Evolutionary conservation across 129 eudicot species (phyloP).

Genomic region (Pseudognaphalium luteoalbum): DNA sequence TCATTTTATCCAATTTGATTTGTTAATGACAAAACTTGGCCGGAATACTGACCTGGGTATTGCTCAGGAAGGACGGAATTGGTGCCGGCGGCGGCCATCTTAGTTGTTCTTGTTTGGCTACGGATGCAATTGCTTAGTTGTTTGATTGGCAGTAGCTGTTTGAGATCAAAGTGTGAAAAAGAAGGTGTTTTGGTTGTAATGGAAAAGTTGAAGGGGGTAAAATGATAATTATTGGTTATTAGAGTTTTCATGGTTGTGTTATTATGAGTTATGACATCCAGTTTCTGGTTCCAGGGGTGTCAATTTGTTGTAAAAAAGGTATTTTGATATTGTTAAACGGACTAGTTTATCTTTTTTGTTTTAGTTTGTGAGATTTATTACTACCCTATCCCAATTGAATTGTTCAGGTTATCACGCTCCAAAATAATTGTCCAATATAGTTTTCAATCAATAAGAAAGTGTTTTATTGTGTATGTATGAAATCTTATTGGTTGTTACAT

Average conservation of each 20-base stretch:
- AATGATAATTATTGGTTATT: constrained; percentile 16
- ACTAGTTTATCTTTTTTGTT: too few species aligned
- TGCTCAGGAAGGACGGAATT: constrained; percentile 18
- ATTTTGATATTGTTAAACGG: too few species aligned
- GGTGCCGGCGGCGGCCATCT: constrained; percentile 27
- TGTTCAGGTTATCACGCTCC: too few species aligned
- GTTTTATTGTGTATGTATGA: too few species aligned
- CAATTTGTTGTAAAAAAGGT: too few species aligned
- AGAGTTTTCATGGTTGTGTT: constrained; percentile 16
- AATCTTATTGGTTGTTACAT: too few species aligned
- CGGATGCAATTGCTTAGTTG: constrained; percentile 9
- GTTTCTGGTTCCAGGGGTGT: too few species aligned
- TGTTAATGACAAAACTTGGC: background rate
- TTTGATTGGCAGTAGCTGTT: constrained; percentile 7
- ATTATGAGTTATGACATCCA: too few species aligned
- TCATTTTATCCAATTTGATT: background rate
- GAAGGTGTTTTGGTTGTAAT: constrained; percentile 4
- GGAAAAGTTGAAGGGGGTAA: constrained; percentile 20
- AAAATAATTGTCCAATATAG: too few species aligned
- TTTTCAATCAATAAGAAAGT: too few species aligned
- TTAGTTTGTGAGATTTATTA: too few species aligned
- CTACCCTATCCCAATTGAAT: too few species aligned
- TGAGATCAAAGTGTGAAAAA: constrained; percentile 14
- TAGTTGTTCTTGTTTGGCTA: background rate
- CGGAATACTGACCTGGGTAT: constrained; percentile 26